Evolutionary conservation across 148 eudicot genomes (phyloP).

Genomic region (Fagopyrum tataricum): DNA sequence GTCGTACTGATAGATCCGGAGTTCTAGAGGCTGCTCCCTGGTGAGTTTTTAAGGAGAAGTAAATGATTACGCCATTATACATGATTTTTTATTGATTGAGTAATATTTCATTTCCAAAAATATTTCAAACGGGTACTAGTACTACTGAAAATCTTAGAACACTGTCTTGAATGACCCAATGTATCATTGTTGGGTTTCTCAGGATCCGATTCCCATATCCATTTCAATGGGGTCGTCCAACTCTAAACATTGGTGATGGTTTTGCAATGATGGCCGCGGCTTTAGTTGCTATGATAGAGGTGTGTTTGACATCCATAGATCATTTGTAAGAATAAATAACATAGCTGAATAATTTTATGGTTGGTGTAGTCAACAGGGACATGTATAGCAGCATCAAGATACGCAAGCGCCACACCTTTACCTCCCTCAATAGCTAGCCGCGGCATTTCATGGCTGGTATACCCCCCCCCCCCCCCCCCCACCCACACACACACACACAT

Average conservation of each 20-base stretch:
- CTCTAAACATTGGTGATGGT: conserved; percentile 51
- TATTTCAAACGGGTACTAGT: no score
- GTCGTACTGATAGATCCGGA: conserved; percentile 85
- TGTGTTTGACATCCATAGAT: conserved; percentile 8
- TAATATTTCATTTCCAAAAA: no score
- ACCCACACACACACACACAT: no score
- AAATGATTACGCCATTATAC: no score
- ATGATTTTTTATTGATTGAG: no score
- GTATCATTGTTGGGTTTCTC: neutral
- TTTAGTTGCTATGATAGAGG: conserved; percentile 83
- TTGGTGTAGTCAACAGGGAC: conserved; percentile 76
- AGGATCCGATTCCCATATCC: conserved; percentile 92
- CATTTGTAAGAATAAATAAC: neutral
- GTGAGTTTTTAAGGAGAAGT: conserved; percentile 21
- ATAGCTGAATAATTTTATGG: neutral
- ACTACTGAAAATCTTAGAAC: no score
- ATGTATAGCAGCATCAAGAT: conserved; percentile 65
- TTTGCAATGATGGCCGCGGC: conserved; percentile 75
- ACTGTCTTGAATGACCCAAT: no score
- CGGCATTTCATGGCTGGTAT: conserved; percentile 85
- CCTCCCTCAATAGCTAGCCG: conserved; percentile 78
- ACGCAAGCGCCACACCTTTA: conserved; percentile 62
- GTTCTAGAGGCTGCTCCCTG: conserved; percentile 69
- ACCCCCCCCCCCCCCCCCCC: neutral
- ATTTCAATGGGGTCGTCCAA: conserved; percentile 90